Percentiles rank a stretch among this genome's conserved stretches.
Evolutionary conservation across 306 rosid species (phyloP).

Genomic region (Cucurbita maxima): DNA sequence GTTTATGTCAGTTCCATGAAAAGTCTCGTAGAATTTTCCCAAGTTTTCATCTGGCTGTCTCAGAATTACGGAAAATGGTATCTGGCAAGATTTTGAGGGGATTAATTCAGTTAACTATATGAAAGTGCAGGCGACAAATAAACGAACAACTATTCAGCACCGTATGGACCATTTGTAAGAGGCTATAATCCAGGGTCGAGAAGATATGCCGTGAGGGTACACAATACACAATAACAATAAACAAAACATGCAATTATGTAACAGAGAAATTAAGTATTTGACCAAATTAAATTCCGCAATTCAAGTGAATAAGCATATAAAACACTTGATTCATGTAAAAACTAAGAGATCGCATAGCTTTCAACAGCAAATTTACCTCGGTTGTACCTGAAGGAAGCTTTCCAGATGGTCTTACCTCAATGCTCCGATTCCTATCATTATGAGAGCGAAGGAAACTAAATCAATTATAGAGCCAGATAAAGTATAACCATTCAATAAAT

Average conservation of each 20-base stretch:
- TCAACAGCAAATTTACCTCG: conserved; percentile 39
- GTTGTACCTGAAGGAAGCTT: conserved; percentile 68
- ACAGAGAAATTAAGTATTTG: background rate
- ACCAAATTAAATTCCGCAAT: background rate
- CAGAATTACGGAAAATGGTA: conserved; percentile 63
- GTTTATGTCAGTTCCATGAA: conserved; percentile 74
- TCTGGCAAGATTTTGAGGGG: conserved; percentile 25
- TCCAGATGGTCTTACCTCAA: conserved; percentile 64
- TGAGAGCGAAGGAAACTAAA: conserved; percentile 5
- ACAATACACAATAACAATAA: background rate
- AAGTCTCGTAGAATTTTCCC: conserved; percentile 70
- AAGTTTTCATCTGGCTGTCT: conserved; percentile 37
- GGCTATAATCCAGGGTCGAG: background rate
- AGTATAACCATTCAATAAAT: background rate
- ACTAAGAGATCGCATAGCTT: background rate
- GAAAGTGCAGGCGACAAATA: background rate
- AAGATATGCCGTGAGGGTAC: background rate
- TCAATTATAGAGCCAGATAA: background rate
- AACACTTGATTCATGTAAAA: background rate
- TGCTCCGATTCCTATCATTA: conserved; percentile 58
- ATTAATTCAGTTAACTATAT: background rate
- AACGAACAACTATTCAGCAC: background rate
- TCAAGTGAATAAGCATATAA: background rate
- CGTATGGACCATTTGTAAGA: background rate
- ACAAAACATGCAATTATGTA: background rate